Evolutionary conservation across 1,284 basidiomycete species (phyloP).

Genomic region (Trichosporon faecale): DNA sequence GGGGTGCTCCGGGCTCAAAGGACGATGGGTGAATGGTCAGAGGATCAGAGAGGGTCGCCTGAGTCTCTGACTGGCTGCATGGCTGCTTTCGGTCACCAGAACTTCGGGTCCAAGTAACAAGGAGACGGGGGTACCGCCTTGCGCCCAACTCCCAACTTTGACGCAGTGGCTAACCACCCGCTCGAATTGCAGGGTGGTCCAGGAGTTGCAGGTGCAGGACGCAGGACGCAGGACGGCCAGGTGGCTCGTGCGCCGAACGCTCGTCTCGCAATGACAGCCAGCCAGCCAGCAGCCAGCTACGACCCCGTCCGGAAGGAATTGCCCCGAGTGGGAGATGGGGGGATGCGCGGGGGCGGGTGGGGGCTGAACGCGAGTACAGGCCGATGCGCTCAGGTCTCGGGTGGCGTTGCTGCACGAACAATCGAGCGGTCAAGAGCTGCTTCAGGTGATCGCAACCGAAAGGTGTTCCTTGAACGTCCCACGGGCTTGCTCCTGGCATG

Average conservation of each 20-base stretch:
- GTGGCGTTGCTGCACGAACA: conserved; percentile 3
- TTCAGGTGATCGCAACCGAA: not conserved
- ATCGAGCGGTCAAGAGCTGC: not conserved
- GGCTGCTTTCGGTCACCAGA: not conserved
- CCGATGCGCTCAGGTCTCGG: conserved; percentile 5
- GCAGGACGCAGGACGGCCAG: not conserved
- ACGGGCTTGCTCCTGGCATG: not conserved
- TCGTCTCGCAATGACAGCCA: not conserved
- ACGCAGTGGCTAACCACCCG: not conserved
- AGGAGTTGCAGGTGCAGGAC: too few relatives aligned
- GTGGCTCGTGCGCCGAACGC: not conserved
- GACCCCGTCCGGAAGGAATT: not conserved
- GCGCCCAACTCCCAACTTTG: not conserved
- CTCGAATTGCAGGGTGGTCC: not conserved
- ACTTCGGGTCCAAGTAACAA: not conserved
- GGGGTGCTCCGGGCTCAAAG: not conserved
- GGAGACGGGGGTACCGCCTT: not conserved
- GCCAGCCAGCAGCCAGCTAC: not conserved
- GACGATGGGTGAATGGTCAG: not conserved
- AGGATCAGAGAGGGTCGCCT: not conserved
- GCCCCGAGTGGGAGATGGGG: not conserved
- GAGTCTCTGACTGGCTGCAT: not conserved
- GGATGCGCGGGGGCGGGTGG: not conserved
- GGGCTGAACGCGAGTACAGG: not conserved
- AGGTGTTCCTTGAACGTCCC: not conserved